Evolutionary conservation across 1,139 yeast species (phyloP), one percentile per base, ranked within the genome.

Genomic region (Geotrichum cucujoidarum): DNA sequence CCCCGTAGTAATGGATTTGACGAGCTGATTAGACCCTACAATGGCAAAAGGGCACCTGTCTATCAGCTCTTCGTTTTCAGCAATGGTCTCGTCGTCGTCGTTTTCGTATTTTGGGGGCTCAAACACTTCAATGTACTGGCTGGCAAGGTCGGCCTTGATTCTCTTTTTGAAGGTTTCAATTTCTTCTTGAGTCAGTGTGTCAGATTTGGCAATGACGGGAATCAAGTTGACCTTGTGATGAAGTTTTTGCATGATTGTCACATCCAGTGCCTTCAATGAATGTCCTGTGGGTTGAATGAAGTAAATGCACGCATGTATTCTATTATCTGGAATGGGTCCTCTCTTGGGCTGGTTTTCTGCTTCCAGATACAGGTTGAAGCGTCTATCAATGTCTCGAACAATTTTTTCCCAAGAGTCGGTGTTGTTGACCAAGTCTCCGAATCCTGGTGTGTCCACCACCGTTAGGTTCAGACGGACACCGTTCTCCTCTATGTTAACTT

Each of bases 231-330:
- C 97, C 69, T 88, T 89, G 64, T 83, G 83, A 71, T 89, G 95
- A 53, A 92, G 79, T 66, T 82, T 81, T 65, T 83, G 83, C 92
- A 92, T 88, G 61, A 89, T 85, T 53, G 80, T 82, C 57, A 92
- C 82, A 66, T 94, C 99, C 62, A 94, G 75, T 17, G 96, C 81
- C 66, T 83, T 86, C 65, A 92, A 77, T 35, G 89, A 81, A 69
- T 92, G 98, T 51, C 97, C 98, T 21, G 97, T 90, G 60, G 97
- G 98, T 70, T 90, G 97, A 62, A 94, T 86, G 61, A 94, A 84
- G 75, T 90, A 90, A 69, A 90, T 77, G 77, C 97, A 97, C 53
- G 97, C 97, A 68, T 90, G 90, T 67, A 90, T 90, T 78, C 97
- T 83, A 82, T 90, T 90, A 48, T 71, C 71, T 57, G 92, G 98